These are phyloP conservation scores for Blastomyces parvus DNA, from an alignment of 2,329 filamentous ascomycete species.

Conservation along the genomic window DNA sequence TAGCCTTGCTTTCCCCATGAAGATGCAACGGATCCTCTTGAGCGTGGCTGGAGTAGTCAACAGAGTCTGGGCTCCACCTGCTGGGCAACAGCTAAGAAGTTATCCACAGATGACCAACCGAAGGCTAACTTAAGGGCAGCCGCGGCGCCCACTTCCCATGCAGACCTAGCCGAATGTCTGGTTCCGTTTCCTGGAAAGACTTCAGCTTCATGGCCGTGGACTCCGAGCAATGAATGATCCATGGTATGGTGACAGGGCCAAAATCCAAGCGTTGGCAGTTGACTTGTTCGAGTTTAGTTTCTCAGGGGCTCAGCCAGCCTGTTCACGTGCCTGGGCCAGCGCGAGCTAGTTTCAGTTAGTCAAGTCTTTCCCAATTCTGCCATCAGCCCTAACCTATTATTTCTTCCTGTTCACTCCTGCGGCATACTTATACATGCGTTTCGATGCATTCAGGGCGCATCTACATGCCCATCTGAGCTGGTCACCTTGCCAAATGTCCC, in stretches of 20 bases:
- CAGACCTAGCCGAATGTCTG: background rate
- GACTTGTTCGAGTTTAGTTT: background rate
- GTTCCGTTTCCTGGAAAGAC: too few relatives aligned
- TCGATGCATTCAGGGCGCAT: background rate
- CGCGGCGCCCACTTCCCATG: background rate
- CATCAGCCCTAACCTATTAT: background rate
- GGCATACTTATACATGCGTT: background rate
- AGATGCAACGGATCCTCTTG: background rate
- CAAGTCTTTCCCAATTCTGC: background rate
- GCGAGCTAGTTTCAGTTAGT: too few relatives aligned
- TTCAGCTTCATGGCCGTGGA: background rate
- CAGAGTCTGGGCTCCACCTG: background rate
- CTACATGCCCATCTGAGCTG: background rate
- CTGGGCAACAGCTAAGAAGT: background rate
- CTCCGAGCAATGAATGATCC: background rate
- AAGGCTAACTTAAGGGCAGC: background rate
- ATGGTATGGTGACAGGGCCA: background rate
- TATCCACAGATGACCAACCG: background rate
- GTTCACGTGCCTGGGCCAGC: slow-evolving; percentile 1
- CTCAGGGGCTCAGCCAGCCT: background rate
- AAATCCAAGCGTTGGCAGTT: background rate
- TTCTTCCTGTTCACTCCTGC: background rate
- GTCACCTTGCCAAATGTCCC: background rate
- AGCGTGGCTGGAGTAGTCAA: background rate
- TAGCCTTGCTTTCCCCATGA: slow-evolving; percentile 1